Evolutionary conservation across 164 flowering plant genomes (phyloP).

Genomic region (Macadamia tetraphylla): DNA sequence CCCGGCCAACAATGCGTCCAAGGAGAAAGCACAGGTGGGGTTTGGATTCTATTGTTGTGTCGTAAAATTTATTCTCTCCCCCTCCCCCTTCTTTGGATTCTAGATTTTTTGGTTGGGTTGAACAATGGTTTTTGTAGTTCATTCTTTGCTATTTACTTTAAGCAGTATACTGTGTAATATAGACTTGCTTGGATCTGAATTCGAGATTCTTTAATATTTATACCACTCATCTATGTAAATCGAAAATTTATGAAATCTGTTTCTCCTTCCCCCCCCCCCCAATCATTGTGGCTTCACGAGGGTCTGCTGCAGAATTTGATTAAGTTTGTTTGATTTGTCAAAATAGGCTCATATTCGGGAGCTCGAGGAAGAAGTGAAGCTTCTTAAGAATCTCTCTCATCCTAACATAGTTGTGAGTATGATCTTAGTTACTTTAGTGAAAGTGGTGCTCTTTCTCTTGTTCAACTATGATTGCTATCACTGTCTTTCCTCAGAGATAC

Average conservation of each 20-base stretch:
- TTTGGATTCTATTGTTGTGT: neutral
- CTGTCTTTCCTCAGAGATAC: conserved; percentile 45
- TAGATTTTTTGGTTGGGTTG: neutral
- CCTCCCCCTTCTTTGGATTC: neutral
- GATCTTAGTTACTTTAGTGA: neutral
- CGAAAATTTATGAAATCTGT: no score
- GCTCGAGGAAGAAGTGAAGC: conserved; percentile 80
- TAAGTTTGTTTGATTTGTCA: neutral
- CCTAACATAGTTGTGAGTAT: conserved; percentile 68
- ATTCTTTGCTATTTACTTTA: neutral
- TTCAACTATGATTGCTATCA: neutral
- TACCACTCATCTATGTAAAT: no score
- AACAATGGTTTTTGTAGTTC: neutral
- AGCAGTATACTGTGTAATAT: neutral
- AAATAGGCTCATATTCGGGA: conserved; percentile 54
- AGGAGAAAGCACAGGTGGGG: conserved; percentile 57
- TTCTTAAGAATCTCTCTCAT: conserved; percentile 66
- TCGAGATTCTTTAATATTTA: neutral
- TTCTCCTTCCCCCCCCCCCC: no score
- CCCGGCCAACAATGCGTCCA: conserved; percentile 48
- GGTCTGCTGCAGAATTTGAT: neutral
- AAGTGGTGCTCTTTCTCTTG: neutral
- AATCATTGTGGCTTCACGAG: neutral
- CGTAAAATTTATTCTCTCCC: neutral
- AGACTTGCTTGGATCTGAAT: neutral